phyloP scores from a whole-genome alignment of 176 grass and related monocot genomes.

The Bothriochloa decipiens region DNA sequence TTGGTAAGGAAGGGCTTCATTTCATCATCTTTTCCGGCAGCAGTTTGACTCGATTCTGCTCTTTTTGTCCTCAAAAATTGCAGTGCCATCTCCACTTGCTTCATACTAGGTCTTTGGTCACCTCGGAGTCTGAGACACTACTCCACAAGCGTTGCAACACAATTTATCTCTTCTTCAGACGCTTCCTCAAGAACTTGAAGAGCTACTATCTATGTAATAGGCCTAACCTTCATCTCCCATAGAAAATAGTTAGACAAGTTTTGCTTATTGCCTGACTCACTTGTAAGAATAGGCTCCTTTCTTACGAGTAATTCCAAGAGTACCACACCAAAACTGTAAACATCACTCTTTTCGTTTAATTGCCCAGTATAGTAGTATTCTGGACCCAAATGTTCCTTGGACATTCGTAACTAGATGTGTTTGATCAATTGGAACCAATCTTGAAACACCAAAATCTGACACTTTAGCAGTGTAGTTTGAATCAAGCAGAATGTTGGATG shows the following conservation, averaged over 20 bases:
- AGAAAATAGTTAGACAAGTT: conserved; percentile 10
- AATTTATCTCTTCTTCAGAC: not conserved
- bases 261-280: not conserved
- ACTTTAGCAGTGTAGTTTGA: conserved; percentile 5
- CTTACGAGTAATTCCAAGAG: not conserved
- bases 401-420: not conserved
- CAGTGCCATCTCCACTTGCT: not conserved
- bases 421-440: conserved; percentile 7
- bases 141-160: not conserved
- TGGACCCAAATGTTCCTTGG: conserved; percentile 3
- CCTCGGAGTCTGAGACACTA: not conserved
- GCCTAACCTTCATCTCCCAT: not conserved
- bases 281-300: conserved; percentile 16
- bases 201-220: not conserved
- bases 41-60: not conserved
- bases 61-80: not conserved
- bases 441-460: conserved; percentile 8
- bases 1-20: not conserved
- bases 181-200: not conserved
- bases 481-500: not conserved
- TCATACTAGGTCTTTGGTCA: not conserved
- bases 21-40: not conserved
- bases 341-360: not conserved
- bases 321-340: conserved; percentile 9
- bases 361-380: not conserved